Base-by-base conservation (phyloP, 768 basidiomycete genomes). In the Chalciporus pseudorubinellus region DNA sequence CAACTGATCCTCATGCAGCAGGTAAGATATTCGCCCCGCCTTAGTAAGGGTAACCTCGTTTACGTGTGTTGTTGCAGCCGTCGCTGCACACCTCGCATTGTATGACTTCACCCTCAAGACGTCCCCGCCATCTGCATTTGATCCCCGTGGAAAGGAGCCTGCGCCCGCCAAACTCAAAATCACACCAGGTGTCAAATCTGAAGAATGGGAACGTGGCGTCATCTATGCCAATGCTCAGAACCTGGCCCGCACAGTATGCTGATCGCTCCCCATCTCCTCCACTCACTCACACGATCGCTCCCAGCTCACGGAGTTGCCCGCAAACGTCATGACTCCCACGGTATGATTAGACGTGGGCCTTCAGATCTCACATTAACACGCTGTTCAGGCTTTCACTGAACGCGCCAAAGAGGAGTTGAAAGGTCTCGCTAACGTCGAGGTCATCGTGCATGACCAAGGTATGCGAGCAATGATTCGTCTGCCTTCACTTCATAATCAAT, bases 71-170 rank as follows among this genome's bases (percentile, higher is more conserved):
- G 29, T 31, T 11, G 4, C 56, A 86, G 90, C 91, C 39, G 89
- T 91, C 44, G 89, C 84, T 5, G 82, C 92, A 2, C 77, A 89
- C 59, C 74, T 94, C 55, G 86, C 87, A 6, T 61, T 79, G 39
- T 90, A 87, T 69, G 81, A 83, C 56, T 92, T 93, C 63, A 80
- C 84, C 1, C 72, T 94, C 58, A 90, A 92, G 69, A 93, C 90
- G 0, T 74, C 75, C 2, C 82, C 84, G 5, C 79, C 81, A 3
- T 87, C 85, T 12, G 66, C 68, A 1, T 87, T 85, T 70, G 79
- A 88, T 61, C 83, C 85, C 10, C 80, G 79, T 46, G 70, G 79
- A 46, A 76, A 71, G 47, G 75, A 80, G 26, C 69, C 77, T 4
- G 69, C 77, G 19, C 77, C 81, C 0, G 76, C 78, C 36, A 78